These are phyloP conservation scores for Chlamydomonas asymmetrica DNA, from an alignment of 139 green algal genomes.

Conservation along the genomic window DNA sequence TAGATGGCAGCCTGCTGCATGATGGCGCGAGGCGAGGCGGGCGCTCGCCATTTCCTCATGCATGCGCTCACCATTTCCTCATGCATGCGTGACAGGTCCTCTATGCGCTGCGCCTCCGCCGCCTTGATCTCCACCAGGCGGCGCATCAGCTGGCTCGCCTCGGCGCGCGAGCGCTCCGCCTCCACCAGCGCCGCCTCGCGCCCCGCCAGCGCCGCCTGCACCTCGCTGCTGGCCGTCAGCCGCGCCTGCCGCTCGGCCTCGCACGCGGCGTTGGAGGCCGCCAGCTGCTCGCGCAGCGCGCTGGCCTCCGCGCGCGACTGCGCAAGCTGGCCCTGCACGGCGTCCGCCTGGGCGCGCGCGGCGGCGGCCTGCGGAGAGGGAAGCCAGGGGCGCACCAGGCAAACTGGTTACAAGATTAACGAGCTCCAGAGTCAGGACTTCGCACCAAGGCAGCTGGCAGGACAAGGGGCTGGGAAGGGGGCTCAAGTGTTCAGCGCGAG, in stretches of 20 bases:
- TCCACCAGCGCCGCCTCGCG: conserved; percentile 44
- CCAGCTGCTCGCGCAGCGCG: conserved; percentile 44
- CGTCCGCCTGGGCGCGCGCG: conserved; percentile 41
- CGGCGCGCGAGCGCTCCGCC: conserved; percentile 33
- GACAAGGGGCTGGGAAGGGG: no score
- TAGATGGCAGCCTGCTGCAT: no score
- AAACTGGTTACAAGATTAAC: no score
- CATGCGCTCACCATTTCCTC: conserved; percentile 59
- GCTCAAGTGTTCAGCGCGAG: no score
- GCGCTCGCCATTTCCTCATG: conserved; percentile 59
- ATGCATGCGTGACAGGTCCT: conserved; percentile 63
- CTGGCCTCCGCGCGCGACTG: conserved; percentile 46
- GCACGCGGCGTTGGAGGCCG: conserved; percentile 2
- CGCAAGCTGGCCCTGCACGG: conserved; percentile 24
- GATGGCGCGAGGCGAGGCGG: no score
- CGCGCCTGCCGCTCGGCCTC: conserved; percentile 22
- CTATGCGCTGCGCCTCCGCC: conserved; percentile 59
- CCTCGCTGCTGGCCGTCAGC: conserved; percentile 22
- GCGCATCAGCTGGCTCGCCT: conserved; percentile 40
- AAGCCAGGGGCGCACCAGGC: no score
- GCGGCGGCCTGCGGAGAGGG: no score
- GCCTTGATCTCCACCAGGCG: conserved; percentile 64
- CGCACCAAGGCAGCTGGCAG: no score
- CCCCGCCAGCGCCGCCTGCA: conserved; percentile 38
- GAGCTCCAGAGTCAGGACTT: no score